Conservation (phyloP, 2,329 filamentous ascomycete species). For the Colletotrichum chrysophilum region DNA sequence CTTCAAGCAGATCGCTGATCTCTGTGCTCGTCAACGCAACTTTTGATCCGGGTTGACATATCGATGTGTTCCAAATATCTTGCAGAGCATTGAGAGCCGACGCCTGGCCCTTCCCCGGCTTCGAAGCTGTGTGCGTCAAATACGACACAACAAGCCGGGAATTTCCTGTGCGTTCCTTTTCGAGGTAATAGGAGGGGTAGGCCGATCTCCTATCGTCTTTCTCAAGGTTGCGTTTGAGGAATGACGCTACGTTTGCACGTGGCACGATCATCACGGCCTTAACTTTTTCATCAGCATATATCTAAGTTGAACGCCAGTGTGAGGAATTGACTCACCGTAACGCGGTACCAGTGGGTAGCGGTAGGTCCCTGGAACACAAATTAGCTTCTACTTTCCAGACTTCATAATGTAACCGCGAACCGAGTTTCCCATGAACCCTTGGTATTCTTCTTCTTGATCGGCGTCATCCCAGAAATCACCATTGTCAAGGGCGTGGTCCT, state of each 20-base stretch:
- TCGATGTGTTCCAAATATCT: not conserved
- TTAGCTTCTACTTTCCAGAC: not conserved
- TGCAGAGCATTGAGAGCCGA: not conserved
- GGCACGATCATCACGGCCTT: not conserved
- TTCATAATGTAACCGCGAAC: conserved; percentile 19
- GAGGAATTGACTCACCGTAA: not conserved
- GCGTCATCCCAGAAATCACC: conserved; percentile 23
- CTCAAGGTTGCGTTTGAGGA: not conserved
- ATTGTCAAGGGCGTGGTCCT: conserved; percentile 25
- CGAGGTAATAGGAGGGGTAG: not conserved
- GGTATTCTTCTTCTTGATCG: conserved; percentile 26
- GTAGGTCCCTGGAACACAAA: conserved; percentile 12
- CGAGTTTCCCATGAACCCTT: conserved; percentile 31
- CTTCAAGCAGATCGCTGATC: not conserved
- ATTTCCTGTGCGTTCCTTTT: not conserved
- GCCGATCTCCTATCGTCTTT: not conserved
- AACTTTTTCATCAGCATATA: not conserved
- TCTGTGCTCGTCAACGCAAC: not conserved
- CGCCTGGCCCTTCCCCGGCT: not conserved
- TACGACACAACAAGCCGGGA: not conserved
- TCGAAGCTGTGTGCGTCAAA: not conserved
- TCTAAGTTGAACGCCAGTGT: not conserved
- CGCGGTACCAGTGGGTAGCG: conserved; percentile 29
- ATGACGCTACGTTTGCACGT: not conserved
- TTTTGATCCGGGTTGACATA: not conserved